Base-by-base conservation (phyloP, 331 rosid species). In the Malus hybrid region DNA sequence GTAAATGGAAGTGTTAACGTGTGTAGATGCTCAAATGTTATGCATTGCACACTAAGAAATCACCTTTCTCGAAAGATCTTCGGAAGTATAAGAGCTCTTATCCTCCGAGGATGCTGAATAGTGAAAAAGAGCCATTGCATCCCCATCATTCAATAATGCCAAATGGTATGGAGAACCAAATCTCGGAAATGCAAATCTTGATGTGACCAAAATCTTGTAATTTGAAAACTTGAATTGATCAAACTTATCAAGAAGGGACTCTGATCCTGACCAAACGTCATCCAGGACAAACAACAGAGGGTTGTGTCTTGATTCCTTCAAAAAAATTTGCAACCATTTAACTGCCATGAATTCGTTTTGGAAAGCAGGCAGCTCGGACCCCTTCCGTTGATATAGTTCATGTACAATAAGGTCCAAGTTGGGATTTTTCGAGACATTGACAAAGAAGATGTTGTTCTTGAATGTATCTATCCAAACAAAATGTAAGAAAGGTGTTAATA, bases 121-220 rank as follows among this genome's bases (percentile, higher is more conserved):
- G 2, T 6, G 61, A 71, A 91, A 85, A 59, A 91, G 87, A 4
- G 69, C 33, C 32, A 20, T 67, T 34, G 95, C 87, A 79, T 83
- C 80, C 46, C n/a, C 27, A 56, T n/a, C 13, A 8, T 56, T 20
- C 14, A 56, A 1, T 1, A 28, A 4, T n/a, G 20, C 5, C 18
- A 56, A 56, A 56, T 56, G 16, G 5, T 66, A 56, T n/a, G 74
- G 74, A 52, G 33, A 7, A 7, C 83, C 71, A 33, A 79, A 80
- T 66, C 76, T 74, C 59, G 8, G 20, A 10, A 90, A 80, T 28
- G 48, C 75, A 65, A 65, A 83, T 44, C 91, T 87, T 76, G 93
- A 90, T 71, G 92, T 87, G 60, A 87, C 88, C 90, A 92, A 67
- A 77, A 92, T 79, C 79, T 86, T 87, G 65, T 70, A 88, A 27